Evolutionary conservation across 768 basidiomycete genomes (phyloP).

Genomic region (Suillus plorans): DNA sequence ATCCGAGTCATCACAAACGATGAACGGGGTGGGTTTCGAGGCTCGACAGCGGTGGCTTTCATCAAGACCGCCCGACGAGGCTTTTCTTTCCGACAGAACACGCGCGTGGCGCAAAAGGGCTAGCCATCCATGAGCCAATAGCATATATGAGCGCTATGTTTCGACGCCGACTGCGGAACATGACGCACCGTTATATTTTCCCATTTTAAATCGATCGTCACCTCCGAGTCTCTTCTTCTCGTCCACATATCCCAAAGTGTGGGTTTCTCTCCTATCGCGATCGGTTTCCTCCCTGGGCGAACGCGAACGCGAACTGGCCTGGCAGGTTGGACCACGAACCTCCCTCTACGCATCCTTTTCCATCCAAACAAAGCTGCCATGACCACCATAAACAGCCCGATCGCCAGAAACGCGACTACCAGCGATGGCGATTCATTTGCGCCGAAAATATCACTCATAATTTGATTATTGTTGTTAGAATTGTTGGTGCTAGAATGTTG

Average conservation of each 20-base stretch:
- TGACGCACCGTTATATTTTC: slow-evolving; percentile 40
- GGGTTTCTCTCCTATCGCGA: slow-evolving; percentile 32
- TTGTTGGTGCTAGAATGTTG: slow-evolving; percentile 9
- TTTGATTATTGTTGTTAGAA: slow-evolving; percentile 2
- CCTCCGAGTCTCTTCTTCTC: background rate
- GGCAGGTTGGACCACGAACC: slow-evolving; percentile 8
- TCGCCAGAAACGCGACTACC: slow-evolving; percentile 59
- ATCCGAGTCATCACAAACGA: background rate
- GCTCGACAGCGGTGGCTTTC: background rate
- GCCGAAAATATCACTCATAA: slow-evolving; percentile 21
- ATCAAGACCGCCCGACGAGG: background rate
- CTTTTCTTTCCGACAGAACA: slow-evolving; percentile 6
- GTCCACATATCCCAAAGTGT: slow-evolving; percentile 47
- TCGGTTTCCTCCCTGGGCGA: background rate
- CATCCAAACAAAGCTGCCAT: slow-evolving; percentile 51
- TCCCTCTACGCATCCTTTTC: slow-evolving; percentile 32
- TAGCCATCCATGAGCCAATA: slow-evolving; percentile 8
- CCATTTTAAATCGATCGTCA: slow-evolving; percentile 32
- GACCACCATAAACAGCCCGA: slow-evolving; percentile 51
- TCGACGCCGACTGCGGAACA: background rate
- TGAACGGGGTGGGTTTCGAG: background rate
- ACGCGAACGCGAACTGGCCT: background rate
- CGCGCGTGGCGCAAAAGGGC: slow-evolving; percentile 24
- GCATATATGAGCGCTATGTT: slow-evolving; percentile 4
- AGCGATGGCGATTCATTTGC: slow-evolving; percentile 48